A percentile compares a stretch with the other conserved stretches of the same genome.
These are phyloP conservation scores for Escallonia herrerae DNA, from an alignment of 129 eudicot species.

Conservation along the genomic window DNA sequence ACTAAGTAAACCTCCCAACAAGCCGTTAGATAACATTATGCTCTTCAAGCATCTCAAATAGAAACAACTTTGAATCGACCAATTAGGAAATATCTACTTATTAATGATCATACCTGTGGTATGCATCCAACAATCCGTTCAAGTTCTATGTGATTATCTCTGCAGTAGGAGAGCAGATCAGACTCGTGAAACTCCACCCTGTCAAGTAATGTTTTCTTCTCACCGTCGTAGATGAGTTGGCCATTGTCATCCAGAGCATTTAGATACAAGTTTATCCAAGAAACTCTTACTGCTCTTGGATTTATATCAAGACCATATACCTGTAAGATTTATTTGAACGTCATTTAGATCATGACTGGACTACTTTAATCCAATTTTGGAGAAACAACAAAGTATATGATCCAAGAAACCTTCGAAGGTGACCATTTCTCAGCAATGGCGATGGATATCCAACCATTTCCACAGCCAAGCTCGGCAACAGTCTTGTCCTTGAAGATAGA, in stretches of 20 bases:
- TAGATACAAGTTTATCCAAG: constrained; percentile 89
- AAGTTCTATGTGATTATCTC: constrained; percentile 81
- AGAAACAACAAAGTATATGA: constrained; percentile 3
- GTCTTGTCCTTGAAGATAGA: constrained; percentile 85
- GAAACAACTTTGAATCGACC: constrained; percentile 3
- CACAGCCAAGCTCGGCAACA: constrained; percentile 94
- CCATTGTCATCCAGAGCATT: constrained; percentile 95
- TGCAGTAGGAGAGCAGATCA: constrained; percentile 86
- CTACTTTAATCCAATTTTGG: no score
- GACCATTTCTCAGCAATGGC: constrained; percentile 95
- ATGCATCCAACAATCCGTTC: constrained; percentile 97
- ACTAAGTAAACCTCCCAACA: background rate
- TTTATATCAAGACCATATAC: constrained; percentile 97
- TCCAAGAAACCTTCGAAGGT: constrained; percentile 58
- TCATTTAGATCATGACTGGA: background rate
- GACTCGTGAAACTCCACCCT: constrained; percentile 94
- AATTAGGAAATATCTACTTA: constrained; percentile 1
- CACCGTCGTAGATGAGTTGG: constrained; percentile 67
- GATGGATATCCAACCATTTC: constrained; percentile 98
- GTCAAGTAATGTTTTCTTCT: constrained; percentile 85
- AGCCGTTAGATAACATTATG: background rate
- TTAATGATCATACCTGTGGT: constrained; percentile 67
- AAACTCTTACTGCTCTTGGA: constrained; percentile 91
- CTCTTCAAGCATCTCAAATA: background rate
- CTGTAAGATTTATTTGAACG: constrained; percentile 29